Conservation (phyloP, 1,284 basidiomycete species). For the Cystobasidiaceae sp. region DNA sequence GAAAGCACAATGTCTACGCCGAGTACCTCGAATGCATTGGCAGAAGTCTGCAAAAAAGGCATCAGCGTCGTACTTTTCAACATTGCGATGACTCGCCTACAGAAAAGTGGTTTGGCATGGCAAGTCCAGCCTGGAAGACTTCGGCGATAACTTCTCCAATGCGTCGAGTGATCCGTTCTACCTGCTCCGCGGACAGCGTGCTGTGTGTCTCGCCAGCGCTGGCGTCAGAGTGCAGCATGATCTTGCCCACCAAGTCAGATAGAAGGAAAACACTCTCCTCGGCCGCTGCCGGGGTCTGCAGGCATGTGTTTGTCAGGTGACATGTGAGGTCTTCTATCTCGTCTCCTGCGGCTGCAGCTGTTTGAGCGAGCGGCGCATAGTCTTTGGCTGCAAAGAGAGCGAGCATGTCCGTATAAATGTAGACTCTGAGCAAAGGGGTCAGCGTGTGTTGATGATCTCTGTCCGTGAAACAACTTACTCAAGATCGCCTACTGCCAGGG, state of each 20-base stretch:
- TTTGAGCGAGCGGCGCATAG: slow-evolving; percentile 53
- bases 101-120: slow-evolving; percentile 82
- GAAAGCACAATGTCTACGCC: slow-evolving; percentile 81
- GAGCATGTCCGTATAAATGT: slow-evolving; percentile 74
- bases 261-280: slow-evolving; percentile 37
- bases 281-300: slow-evolving; percentile 56
- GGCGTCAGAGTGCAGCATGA: slow-evolving; percentile 50
- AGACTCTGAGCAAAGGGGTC: slow-evolving; percentile 52
- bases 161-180: slow-evolving; percentile 60
- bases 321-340: slow-evolving; percentile 58
- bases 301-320: slow-evolving; percentile 92
- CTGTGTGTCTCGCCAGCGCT: slow-evolving; percentile 8
- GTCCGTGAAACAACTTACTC: slow-evolving; percentile 54
- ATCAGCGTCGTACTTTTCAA: slow-evolving; percentile 15
- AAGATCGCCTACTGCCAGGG: slow-evolving; percentile 60
- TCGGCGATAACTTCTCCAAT: slow-evolving; percentile 66
- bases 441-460: neutral
- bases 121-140: slow-evolving; percentile 76
- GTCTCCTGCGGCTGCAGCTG: slow-evolving; percentile 27
- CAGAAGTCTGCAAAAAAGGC: slow-evolving; percentile 57
- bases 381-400: slow-evolving; percentile 74
- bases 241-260: slow-evolving; percentile 48
- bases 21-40: slow-evolving; percentile 92
- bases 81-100: slow-evolving; percentile 50
- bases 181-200: slow-evolving; percentile 44